phyloP scores from a whole-genome alignment of 23 red algal genomes.

The Gracilaria vermiculophylla region DNA sequence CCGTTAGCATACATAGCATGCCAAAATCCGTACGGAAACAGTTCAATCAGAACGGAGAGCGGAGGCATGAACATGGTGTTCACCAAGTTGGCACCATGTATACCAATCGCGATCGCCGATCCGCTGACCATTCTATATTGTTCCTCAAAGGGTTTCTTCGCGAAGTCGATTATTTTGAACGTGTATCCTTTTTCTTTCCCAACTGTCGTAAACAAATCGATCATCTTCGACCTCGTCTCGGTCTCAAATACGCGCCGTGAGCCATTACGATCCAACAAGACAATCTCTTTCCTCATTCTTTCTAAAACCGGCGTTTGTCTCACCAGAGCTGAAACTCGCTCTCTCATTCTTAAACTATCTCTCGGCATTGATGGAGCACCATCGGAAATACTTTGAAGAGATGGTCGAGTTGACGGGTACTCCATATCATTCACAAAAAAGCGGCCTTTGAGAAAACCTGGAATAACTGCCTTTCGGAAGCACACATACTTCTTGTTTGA shows the following conservation, averaged over 20 bases:
- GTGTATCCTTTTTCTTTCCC: conserved; percentile 45
- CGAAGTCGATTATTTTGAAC: conserved; percentile 59
- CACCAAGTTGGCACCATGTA: conserved; percentile 89
- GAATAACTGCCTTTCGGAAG: conserved; percentile 75
- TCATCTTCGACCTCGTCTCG: conserved; percentile 34
- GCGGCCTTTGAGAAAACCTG: conserved; percentile 72
- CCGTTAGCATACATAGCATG: conserved; percentile 93
- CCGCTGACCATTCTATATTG: conserved; percentile 57
- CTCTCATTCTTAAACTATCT: conserved; percentile 52
- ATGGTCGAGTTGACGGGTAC: conserved; percentile 64
- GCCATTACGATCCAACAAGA: conserved; percentile 70
- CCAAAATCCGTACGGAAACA: conserved; percentile 79
- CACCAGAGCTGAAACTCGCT: conserved; percentile 49
- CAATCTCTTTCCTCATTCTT: conserved; percentile 42
- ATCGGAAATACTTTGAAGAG: conserved; percentile 11
- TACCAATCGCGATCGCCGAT: conserved; percentile 76
- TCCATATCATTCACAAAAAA: conserved; percentile 81
- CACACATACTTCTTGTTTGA: conserved; percentile 64
- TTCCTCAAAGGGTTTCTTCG: conserved; percentile 62
- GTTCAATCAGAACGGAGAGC: conserved; percentile 75
- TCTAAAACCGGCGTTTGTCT: conserved; percentile 5
- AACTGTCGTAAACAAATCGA: conserved; percentile 25
- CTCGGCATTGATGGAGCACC: conserved; percentile 42
- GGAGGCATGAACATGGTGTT: conserved; percentile 90
- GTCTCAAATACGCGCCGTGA: conserved; percentile 62